Percentiles rank a stretch among this genome's conserved stretches.
Conservation (phyloP, 2,329 filamentous ascomycete species). For the Colletotrichum gloeosporioides region DNA sequence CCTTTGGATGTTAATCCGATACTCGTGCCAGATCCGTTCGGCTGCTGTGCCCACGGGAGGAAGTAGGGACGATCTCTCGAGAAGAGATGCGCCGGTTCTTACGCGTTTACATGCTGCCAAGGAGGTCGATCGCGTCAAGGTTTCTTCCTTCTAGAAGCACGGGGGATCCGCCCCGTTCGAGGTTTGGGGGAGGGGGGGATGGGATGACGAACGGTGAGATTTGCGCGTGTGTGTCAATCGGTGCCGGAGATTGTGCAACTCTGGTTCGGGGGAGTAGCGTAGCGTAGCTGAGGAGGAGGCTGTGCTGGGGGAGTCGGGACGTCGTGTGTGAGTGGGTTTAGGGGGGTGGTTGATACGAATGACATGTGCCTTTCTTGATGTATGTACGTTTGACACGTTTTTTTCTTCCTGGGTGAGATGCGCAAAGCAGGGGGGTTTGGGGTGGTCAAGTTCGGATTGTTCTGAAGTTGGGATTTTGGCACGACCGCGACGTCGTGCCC, state of each 20-base stretch:
- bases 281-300: background rate
- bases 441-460: background rate
- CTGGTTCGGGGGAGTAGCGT: background rate
- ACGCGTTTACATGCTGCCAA: background rate
- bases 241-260: background rate
- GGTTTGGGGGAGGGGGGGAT: background rate
- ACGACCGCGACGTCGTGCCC: background rate
- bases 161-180: background rate
- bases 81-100: background rate
- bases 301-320: background rate
- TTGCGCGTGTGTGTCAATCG: background rate
- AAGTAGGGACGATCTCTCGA: background rate
- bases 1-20: background rate
- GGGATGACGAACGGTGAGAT: constrained; percentile 1
- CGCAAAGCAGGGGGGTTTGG: background rate
- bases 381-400: background rate
- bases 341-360: background rate
- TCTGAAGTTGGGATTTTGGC: background rate
- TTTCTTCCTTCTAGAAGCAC: constrained; percentile 10
- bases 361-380: background rate
- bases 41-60: background rate
- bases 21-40: background rate
- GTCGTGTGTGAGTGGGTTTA: background rate
- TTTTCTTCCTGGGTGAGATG: background rate
- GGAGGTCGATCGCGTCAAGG: background rate